Conservation (phyloP, 2,329 filamentous ascomycete species). For the Plenodomus biglobosus region DNA sequence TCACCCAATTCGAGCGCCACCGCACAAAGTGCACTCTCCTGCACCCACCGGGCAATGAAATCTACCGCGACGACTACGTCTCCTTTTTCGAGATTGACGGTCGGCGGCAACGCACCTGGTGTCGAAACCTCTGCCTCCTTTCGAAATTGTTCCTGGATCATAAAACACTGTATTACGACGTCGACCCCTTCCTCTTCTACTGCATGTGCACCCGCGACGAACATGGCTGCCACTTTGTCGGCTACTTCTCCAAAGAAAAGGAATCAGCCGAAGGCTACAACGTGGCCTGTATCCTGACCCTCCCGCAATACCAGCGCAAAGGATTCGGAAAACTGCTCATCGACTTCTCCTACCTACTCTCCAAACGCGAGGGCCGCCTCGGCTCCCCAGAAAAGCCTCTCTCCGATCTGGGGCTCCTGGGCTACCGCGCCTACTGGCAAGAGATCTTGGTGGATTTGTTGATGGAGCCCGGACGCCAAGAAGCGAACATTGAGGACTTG, state of each 20-base stretch:
- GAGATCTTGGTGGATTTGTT: conserved; percentile 89
- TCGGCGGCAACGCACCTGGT: conserved; percentile 90
- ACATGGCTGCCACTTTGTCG: conserved; percentile 90
- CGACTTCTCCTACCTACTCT: conserved; percentile 95
- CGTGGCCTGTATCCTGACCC: conserved; percentile 92
- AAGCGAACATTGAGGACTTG: conserved; percentile 82
- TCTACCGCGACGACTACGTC: conserved; percentile 91
- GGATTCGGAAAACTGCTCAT: conserved; percentile 92
- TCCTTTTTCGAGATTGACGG: conserved; percentile 98
- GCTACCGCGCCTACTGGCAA: conserved; percentile 97
- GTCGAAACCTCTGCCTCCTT: conserved; percentile 89
- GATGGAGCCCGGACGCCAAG: conserved; percentile 62
- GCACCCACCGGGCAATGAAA: conserved; percentile 96
- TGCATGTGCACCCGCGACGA: conserved; percentile 92
- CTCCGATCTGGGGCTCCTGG: conserved; percentile 86
- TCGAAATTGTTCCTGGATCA: conserved; percentile 97
- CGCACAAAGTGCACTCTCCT: conserved; percentile 85
- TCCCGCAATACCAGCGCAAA: conserved; percentile 94
- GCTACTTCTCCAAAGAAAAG: conserved; percentile 99
- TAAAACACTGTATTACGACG: conserved; percentile 98
- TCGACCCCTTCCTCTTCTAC: conserved; percentile 98
- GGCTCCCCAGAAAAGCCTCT: conserved; percentile 96
- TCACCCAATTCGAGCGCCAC: conserved; percentile 81
- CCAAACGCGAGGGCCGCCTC: conserved; percentile 90
- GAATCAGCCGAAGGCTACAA: conserved; percentile 97